These are phyloP conservation scores for Wickerhamomyces rabaulensis DNA, from an alignment of 805 yeast genomes.

Conservation along the genomic window DNA sequence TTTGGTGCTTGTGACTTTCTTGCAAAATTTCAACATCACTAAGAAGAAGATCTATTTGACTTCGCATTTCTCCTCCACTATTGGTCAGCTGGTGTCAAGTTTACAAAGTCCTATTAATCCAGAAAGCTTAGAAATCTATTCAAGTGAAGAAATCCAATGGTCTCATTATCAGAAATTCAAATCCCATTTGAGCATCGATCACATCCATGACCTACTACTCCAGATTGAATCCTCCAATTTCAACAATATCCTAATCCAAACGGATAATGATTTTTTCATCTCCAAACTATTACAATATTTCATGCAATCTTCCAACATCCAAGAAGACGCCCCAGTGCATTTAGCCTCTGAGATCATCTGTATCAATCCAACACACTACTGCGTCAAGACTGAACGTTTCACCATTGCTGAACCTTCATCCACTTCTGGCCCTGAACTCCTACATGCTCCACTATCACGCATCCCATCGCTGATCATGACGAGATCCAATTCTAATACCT, in stretches of 20 bases:
- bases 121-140: conserved; percentile 5
- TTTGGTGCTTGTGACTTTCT: conserved; percentile 15
- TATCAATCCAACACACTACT: conserved; percentile 19
- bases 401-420: conserved; percentile 9
- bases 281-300: conserved; percentile 21
- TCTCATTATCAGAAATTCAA: background rate
- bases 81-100: conserved; percentile 1
- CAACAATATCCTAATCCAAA: conserved; percentile 15
- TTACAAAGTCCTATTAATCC: conserved; percentile 2
- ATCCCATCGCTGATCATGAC: conserved; percentile 17
- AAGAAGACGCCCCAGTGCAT: conserved; percentile 7
- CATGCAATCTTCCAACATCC: conserved; percentile 4
- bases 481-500: conserved; percentile 17
- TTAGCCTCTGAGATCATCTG: conserved; percentile 14
- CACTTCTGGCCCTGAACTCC: background rate
- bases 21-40: conserved; percentile 14
- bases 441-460: background rate
- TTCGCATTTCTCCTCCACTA: conserved; percentile 1
- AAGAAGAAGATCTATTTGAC: conserved; percentile 20
- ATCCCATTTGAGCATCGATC: conserved; percentile 8
- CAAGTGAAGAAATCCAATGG: conserved; percentile 1
- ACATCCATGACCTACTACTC: conserved; percentile 20
- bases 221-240: conserved; percentile 12
- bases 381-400: conserved; percentile 16
- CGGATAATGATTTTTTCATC: conserved; percentile 16